Conservation (phyloP, 75 land plant species). For the Ceratopteris richardii region DNA sequence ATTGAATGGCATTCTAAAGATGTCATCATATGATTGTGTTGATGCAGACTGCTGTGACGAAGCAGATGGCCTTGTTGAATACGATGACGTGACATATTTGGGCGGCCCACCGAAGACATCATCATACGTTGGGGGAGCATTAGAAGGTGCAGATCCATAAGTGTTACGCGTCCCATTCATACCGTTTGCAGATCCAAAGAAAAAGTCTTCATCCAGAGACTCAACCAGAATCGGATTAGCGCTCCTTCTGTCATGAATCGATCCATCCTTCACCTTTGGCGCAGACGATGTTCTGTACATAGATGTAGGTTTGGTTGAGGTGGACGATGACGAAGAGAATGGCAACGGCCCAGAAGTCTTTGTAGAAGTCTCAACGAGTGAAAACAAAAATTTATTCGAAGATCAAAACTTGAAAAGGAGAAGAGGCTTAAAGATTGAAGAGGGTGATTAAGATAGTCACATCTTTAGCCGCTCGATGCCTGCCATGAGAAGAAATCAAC, state of each 20-base stretch:
- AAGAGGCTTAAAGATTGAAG: too few relatives aligned
- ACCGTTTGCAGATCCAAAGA: slow-evolving; percentile 5
- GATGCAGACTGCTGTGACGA: not conserved
- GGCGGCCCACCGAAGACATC: slow-evolving; percentile 26
- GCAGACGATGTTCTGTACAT: slow-evolving; percentile 8
- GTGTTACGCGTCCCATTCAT: not conserved
- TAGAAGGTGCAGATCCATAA: not conserved
- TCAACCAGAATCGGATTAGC: not conserved
- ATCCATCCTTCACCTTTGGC: not conserved
- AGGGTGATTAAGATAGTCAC: too few relatives aligned
- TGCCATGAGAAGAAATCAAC: too few relatives aligned
- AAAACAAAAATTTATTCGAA: too few relatives aligned
- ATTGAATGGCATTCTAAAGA: not conserved
- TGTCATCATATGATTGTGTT: slow-evolving; percentile 3
- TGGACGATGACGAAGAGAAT: not conserved
- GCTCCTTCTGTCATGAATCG: slow-evolving; percentile 1
- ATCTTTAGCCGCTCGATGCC: too few relatives aligned
- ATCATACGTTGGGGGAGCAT: not conserved
- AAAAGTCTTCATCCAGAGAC: slow-evolving; percentile 6
- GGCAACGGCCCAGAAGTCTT: slow-evolving; percentile 1
- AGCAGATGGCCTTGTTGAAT: not conserved
- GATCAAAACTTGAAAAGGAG: too few relatives aligned
- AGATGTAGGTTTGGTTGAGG: slow-evolving; percentile 1
- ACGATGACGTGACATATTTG: slow-evolving; percentile 1
- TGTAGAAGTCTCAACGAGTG: slow-evolving; percentile 13